Conservation (phyloP, 306 rosid species). For the Corylus heterophylla region DNA sequence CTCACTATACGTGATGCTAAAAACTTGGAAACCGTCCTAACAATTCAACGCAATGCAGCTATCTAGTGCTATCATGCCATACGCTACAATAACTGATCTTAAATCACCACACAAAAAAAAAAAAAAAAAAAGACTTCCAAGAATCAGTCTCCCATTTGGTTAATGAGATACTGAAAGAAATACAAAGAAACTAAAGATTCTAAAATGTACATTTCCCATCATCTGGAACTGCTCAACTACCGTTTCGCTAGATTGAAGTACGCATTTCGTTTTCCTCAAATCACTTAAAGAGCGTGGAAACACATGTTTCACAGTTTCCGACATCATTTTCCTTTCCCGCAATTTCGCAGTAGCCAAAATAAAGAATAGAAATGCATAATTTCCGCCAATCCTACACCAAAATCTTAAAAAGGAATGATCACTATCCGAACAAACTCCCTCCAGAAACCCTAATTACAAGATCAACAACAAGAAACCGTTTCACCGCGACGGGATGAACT, state of each 20-base stretch:
- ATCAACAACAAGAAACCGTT: not conserved
- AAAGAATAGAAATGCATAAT: slow-evolving; percentile 8
- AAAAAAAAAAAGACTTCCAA: not conserved
- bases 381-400: not conserved
- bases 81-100: not conserved
- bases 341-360: slow-evolving; percentile 12
- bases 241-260: not conserved
- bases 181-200: not conserved
- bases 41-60: not conserved
- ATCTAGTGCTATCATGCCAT: not conserved
- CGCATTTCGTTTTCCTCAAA: not conserved
- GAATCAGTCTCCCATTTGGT: not conserved
- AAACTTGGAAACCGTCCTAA: not conserved
- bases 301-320: not conserved
- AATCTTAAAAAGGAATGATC: not conserved
- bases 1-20: not conserved
- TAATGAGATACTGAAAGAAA: not conserved
- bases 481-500: not conserved
- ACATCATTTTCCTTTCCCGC: not conserved
- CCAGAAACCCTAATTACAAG: slow-evolving; percentile 5
- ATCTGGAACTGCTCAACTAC: not conserved
- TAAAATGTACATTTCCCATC: not conserved
- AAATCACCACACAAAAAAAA: not conserved
- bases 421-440: not conserved
- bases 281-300: not conserved